These are phyloP conservation scores for Colletotrichum euphorbiae DNA, from an alignment of 2,329 filamentous ascomycete genomes.

Conservation along the genomic window DNA sequence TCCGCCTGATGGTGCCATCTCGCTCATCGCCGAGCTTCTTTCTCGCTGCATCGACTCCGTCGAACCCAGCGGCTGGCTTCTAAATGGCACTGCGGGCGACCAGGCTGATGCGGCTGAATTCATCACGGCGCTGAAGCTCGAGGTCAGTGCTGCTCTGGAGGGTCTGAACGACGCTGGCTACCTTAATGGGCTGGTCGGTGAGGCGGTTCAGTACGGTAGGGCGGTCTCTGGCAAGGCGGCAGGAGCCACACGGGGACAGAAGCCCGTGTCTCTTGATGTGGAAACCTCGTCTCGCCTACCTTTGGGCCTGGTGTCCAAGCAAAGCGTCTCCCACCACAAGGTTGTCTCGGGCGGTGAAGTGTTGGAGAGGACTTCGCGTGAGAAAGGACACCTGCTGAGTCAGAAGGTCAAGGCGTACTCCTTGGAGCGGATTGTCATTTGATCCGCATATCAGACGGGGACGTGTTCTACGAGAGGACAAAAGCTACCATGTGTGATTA, in stretches of 20 bases:
- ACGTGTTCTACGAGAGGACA: neutral
- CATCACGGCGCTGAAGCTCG: conserved; percentile 72
- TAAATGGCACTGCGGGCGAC: conserved; percentile 65
- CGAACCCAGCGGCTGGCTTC: conserved; percentile 79
- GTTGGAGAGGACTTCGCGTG: conserved; percentile 74
- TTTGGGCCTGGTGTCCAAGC: conserved; percentile 75
- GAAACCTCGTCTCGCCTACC: conserved; percentile 70
- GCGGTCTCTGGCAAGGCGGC: conserved; percentile 43
- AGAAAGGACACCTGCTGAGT: conserved; percentile 82
- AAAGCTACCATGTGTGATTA: conserved; percentile 27
- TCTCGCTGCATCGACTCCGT: conserved; percentile 81
- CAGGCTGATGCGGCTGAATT: conserved; percentile 71
- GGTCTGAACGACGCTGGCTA: conserved; percentile 77
- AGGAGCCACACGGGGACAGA: conserved; percentile 45
- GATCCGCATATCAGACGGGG: conserved; percentile 45
- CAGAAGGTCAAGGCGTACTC: conserved; percentile 86
- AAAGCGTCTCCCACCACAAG: conserved; percentile 65
- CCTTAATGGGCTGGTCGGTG: conserved; percentile 72
- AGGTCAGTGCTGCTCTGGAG: conserved; percentile 78
- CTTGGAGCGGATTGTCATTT: conserved; percentile 80
- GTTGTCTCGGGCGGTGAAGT: conserved; percentile 77
- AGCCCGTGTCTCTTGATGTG: conserved; percentile 59
- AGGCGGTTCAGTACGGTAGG: conserved; percentile 72
- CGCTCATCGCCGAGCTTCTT: conserved; percentile 77
- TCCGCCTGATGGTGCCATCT: conserved; percentile 75